A percentile compares a stretch with the other conserved stretches of the same genome.
Conservation (phyloP, 116 monocot species). For the Phalaenopsis hybrid region DNA sequence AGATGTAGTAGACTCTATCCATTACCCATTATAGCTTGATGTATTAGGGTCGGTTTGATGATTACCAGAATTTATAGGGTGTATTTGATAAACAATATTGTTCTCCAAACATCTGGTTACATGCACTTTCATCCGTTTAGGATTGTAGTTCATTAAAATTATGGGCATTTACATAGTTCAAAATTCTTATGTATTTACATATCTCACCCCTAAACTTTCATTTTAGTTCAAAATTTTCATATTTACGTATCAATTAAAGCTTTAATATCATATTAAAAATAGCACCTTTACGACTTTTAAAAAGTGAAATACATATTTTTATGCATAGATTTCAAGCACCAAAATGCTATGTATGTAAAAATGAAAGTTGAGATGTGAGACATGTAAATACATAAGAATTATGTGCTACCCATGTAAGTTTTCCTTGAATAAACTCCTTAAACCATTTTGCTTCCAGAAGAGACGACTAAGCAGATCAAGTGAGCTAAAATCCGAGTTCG, state of each 20-base stretch:
- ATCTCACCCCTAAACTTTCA: background rate
- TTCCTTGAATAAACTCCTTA: background rate
- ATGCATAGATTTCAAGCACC: too few relatives aligned
- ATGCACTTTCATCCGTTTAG: background rate
- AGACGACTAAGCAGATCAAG: slow-evolving; percentile 21
- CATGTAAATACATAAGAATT: too few relatives aligned
- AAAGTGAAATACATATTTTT: too few relatives aligned
- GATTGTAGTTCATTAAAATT: background rate
- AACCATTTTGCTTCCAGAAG: slow-evolving; percentile 15
- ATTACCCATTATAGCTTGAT: background rate
- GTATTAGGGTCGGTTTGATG: background rate
- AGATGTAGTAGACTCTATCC: too few relatives aligned
- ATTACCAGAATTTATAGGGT: background rate
- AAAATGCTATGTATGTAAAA: too few relatives aligned
- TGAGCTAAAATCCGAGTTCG: slow-evolving; percentile 23
- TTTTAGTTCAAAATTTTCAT: too few relatives aligned
- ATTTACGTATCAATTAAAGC: too few relatives aligned
- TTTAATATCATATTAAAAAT: too few relatives aligned
- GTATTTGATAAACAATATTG: background rate
- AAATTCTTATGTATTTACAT: too few relatives aligned
- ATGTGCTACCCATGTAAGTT: too few relatives aligned
- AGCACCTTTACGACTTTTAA: too few relatives aligned
- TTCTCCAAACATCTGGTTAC: background rate
- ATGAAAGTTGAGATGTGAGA: too few relatives aligned
- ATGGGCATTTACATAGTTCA: background rate